phyloP scores from a whole-genome alignment of 1,284 basidiomycete species.

The Cystobasidiaceae sp. region DNA sequence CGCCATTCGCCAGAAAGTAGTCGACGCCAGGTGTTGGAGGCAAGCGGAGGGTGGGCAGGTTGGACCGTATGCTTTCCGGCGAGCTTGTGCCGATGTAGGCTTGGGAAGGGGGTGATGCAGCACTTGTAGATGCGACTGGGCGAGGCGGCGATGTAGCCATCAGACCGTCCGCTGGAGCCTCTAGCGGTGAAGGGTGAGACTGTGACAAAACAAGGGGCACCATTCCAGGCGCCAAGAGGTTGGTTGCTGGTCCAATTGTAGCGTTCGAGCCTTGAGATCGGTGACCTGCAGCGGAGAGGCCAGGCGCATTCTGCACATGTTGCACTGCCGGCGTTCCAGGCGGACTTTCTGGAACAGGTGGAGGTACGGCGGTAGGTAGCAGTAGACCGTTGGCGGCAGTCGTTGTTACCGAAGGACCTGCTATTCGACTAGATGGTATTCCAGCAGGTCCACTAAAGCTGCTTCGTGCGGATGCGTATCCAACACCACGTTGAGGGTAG shows the following conservation, averaged over 20 bases:
- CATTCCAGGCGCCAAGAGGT: too few relatives aligned
- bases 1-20: too few relatives aligned
- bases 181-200: neutral
- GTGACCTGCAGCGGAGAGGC: neutral
- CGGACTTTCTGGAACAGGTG: neutral
- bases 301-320: too few relatives aligned
- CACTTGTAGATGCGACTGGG: neutral
- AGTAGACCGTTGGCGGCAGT: too few relatives aligned
- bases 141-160: neutral
- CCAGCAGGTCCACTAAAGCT: constrained; percentile 16
- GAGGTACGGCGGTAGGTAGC: neutral
- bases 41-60: too few relatives aligned
- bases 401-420: too few relatives aligned
- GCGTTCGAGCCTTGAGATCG: constrained; percentile 14
- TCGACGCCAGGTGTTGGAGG: too few relatives aligned
- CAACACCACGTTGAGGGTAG: constrained; percentile 7
- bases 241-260: constrained; percentile 8
- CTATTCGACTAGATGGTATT: too few relatives aligned
- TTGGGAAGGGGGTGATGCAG: too few relatives aligned
- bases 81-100: too few relatives aligned
- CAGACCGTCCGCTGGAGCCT: neutral
- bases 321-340: too few relatives aligned
- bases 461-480: constrained; percentile 2
- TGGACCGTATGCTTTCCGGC: too few relatives aligned
- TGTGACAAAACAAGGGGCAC: neutral